These are phyloP conservation scores for Emergomyces orientalis DNA, from an alignment of 2,329 filamentous ascomycete genomes.

Conservation along the genomic window DNA sequence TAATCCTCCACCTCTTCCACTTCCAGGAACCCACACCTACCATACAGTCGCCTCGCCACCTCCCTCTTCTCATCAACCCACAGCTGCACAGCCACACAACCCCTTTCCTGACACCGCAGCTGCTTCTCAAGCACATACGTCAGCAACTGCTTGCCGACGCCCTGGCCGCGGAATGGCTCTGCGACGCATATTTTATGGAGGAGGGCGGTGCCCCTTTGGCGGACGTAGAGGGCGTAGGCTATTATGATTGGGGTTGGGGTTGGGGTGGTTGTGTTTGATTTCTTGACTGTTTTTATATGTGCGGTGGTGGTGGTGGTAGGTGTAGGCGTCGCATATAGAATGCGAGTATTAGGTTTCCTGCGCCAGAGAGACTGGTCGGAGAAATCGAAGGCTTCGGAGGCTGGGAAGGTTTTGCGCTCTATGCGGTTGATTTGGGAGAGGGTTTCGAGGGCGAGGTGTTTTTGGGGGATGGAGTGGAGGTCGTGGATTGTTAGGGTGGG, in stretches of 20 bases:
- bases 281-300: constrained; percentile 13
- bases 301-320: constrained; percentile 7
- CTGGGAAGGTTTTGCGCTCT: constrained; percentile 44
- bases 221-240: constrained; percentile 42
- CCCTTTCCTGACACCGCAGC: constrained; percentile 39
- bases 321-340: constrained; percentile 29
- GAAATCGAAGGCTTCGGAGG: constrained; percentile 44
- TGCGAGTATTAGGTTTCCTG: constrained; percentile 41
- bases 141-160: constrained; percentile 40
- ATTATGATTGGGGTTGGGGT: constrained; percentile 20
- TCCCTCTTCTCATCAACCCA: constrained; percentile 44
- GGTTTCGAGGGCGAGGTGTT: constrained; percentile 29
- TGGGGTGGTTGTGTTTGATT: not conserved
- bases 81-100: constrained; percentile 41
- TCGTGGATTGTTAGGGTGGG: constrained; percentile 24
- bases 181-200: constrained; percentile 47
- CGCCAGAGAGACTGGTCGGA: constrained; percentile 34
- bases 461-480: constrained; percentile 31
- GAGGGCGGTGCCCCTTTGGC: constrained; percentile 37
- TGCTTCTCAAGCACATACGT: constrained; percentile 32
- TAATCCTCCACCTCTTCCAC: constrained; percentile 41
- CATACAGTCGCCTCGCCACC: constrained; percentile 39
- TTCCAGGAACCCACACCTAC: constrained; percentile 38
- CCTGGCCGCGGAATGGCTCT: constrained; percentile 37
- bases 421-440: constrained; percentile 31